Evolutionary conservation across 2,329 filamentous ascomycete genomes (phyloP).

Genomic region (Aspergillus pseudotamarii): DNA sequence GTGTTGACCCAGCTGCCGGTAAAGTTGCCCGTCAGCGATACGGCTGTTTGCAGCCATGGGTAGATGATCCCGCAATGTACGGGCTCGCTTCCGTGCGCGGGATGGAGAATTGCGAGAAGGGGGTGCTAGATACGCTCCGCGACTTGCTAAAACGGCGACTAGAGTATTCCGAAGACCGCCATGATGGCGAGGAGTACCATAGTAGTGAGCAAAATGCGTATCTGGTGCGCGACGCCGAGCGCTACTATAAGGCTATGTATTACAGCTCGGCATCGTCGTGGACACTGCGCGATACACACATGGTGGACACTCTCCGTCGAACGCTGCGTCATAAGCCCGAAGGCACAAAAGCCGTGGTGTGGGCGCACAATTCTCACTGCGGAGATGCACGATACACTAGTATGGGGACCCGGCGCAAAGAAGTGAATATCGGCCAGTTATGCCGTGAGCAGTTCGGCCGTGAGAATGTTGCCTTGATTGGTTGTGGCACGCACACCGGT

Average conservation of each 20-base stretch:
- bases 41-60: conserved; percentile 51
- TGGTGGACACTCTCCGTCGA: conserved; percentile 53
- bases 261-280: conserved; percentile 53
- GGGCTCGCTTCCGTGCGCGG: conserved; percentile 47
- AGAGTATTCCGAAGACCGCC: conserved; percentile 38
- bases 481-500: conserved; percentile 54
- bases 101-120: conserved; percentile 50
- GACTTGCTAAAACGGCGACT: conserved; percentile 49
- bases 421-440: conserved; percentile 59
- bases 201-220: conserved; percentile 56
- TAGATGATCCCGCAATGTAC: conserved; percentile 53
- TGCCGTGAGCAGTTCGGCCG: conserved; percentile 50
- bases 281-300: conserved; percentile 56
- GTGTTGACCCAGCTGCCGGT: conserved; percentile 47
- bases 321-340: conserved; percentile 45
- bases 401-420: conserved; percentile 49
- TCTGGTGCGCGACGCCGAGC: conserved; percentile 53
- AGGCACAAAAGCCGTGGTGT: conserved; percentile 53
- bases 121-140: conserved; percentile 50
- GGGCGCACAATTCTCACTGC: conserved; percentile 58
- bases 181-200: conserved; percentile 52
- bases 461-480: conserved; percentile 47
- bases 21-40: conserved; percentile 51
- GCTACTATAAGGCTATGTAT: conserved; percentile 58
- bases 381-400: conserved; percentile 58